Evolutionary conservation across 345 rosid genomes (phyloP).

Genomic region (Acer campestre): DNA sequence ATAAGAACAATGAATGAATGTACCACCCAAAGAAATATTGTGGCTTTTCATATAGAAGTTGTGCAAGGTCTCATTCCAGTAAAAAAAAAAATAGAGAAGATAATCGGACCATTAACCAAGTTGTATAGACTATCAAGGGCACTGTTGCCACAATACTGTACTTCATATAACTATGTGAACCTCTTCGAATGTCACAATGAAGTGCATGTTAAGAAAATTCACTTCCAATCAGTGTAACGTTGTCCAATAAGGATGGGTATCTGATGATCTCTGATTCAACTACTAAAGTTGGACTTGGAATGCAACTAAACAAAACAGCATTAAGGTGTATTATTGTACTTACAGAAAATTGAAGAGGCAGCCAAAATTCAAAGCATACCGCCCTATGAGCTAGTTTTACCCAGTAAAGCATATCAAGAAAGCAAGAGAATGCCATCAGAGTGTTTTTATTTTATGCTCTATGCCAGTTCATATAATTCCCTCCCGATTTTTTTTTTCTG

Average conservation of each 20-base stretch:
- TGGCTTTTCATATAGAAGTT: too few species aligned
- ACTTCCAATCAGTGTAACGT: constrained; percentile 10
- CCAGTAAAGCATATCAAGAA: constrained; percentile 40
- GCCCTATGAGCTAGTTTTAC: constrained; percentile 62
- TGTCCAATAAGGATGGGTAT: not conserved
- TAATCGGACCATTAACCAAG: too few species aligned
- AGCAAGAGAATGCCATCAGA: constrained; percentile 21
- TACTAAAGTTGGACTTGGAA: not conserved
- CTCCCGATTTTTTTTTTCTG: not conserved
- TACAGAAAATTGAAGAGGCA: not conserved
- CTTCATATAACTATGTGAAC: constrained; percentile 67
- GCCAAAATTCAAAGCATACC: constrained; percentile 32
- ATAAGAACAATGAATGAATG: too few species aligned
- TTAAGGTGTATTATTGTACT: not conserved
- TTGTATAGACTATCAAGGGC: too few species aligned
- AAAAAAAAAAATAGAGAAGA: too few species aligned
- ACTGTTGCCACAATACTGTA: too few species aligned
- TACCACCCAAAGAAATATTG: too few species aligned
- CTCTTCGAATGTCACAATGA: constrained; percentile 95
- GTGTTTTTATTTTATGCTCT: constrained; percentile 6
- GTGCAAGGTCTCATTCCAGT: too few species aligned
- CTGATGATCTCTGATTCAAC: not conserved
- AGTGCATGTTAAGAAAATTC: constrained; percentile 63
- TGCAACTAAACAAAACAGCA: not conserved
- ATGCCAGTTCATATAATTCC: constrained; percentile 11